Evolutionary conservation across 1,284 basidiomycete species (phyloP), one percentile per base, ranked within the genome.

Genomic region (Naganishia liquefaciens): DNA sequence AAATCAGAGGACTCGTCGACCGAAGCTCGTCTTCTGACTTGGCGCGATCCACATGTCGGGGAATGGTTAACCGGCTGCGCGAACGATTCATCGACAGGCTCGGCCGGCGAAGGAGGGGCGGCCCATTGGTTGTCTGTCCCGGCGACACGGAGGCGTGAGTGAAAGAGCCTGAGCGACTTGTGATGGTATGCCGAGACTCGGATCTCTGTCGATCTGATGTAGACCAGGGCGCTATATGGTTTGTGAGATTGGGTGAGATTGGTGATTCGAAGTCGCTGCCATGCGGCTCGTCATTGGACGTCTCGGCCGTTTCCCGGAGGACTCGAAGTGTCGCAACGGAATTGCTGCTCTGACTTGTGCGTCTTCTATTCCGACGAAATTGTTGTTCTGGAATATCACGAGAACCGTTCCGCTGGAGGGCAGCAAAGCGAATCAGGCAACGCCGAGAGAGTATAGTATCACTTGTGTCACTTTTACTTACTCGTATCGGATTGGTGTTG

Each of bases 31-130:
- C 21, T 3, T 39, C 30, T 21, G 7, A 27, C 9, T 49, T 39
- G 13, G 30, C 57, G 15, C 46, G 30, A 27, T 60, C 46, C 0
- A 60, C 46, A 27, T 60, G 57, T 0, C 57, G 57, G 10, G 57
- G 57, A 23, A 60, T 60, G 13, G 57, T 60, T 25, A 60, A 27
- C 13, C 57, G 21, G 33, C 57, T 60, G 6, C 57, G 57, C 13
- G 57, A 60, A 10, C 57, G 57, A 37, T 50, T 47, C 11, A 50
- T 25, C 6, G 57, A 60, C 5, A 60, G 17, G 40, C 57, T 60
- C 21, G 57, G 57, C 6, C 57, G 57, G n/a, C 57, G 57, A n/a
- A 37, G n/a, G 11, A 13, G 28, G 15, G 30, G 30, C 5, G 51
- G 28, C 15, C 33, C n/a, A 6, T 19, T 17, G 19, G 51, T 10